Evolutionary conservation across 306 rosid species (phyloP), one percentile per base, ranked within the genome.

Genomic region (Phaseolus lunatus): DNA sequence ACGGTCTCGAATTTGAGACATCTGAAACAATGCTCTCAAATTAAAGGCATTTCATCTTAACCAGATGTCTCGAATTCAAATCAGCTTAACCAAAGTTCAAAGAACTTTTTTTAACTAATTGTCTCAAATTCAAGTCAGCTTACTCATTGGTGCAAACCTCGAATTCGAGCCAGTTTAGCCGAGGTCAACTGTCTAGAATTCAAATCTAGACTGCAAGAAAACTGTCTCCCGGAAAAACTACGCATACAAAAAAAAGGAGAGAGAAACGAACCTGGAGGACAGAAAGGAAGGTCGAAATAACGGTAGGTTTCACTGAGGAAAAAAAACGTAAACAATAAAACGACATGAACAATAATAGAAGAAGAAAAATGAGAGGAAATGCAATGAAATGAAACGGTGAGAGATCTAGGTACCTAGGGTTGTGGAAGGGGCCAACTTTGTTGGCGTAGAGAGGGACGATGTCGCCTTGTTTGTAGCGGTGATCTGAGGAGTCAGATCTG

Each of bases 211-310:
- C 10, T 39, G 2, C 13, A 10, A 39, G 1, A 39, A 39, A 9
- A 37, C 11, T 9, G 43, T 37, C 11, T 37, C 43, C 10, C 43
- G 1, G 1, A 39, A 35, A 8, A 7, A 9, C 2, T 10, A 39
- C 44, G 13, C 9, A 2, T 39, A 9, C 2, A 9, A 39, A 35
- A 31, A 41, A 11, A 47, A 15, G 1, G 1, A 15, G 19, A 58
- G 16, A 24, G 64, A 13, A 57, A 59, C 41, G 15, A 33, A 94
- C 97, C 97, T 87, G 82, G 90, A 0, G 70, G 16, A 80, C 97
- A 94, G 85, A 92, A 92, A 29, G 97, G 92, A 20, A 92, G 93
- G 77, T 92, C 97, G 78, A 85, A 92, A 59, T 89, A 94, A 18
- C 94, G 93, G 70, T 84, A 84, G 11, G 88, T 84, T 57, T 84